Base-by-base conservation (phyloP, 345 rosid species). In the Brassica carinata region DNA sequence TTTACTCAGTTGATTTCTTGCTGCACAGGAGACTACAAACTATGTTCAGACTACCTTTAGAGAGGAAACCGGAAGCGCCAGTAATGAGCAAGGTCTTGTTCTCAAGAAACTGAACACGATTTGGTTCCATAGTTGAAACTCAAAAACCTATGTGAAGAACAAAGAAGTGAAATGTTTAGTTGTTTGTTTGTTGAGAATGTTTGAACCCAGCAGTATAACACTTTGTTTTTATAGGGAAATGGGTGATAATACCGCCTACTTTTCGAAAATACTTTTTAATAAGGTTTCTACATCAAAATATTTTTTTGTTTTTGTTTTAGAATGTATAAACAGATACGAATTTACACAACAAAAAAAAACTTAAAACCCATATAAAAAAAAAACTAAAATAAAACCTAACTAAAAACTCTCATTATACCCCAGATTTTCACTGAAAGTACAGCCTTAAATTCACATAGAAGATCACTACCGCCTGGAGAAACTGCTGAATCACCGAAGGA, bases 61-160 rank as follows among this genome's bases (percentile, higher is more conserved):
- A 18, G 17, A 64, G 69, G 69, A 64, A 64, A 33, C 69, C 69
- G 13, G 69, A n/a, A 33, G 69, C 13, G 45, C 69, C 69, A n/a
- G 69, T 64, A 11, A 64, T 23, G 6, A 64, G 69, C 26, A 64
- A 7, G 4, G 69, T 8, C 45, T 40, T 64, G 19, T 64, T 64
- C 68, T 64, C 68, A 64, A 64, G 68, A 64, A 30, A 64, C 68
- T 31, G 40, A 64, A 64, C 69, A 33, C 13, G 19, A 31, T 7
- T 64, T 33, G 69, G 45, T 64, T 15, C 69, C 69, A 64, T 64
- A 31, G 23, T 64, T 64, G 13, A 64, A n/a, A 7, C 17, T n/a
- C 26, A 38, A 40, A 26, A 73, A n/a, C 5, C 40, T n/a, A 38
- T 0, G 4, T 72, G 8, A 58, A 14, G 23, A 23, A 59, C 30